Evolutionary conservation across 1,284 basidiomycete species (phyloP).

Genomic region (Ganoderma sinense): DNA sequence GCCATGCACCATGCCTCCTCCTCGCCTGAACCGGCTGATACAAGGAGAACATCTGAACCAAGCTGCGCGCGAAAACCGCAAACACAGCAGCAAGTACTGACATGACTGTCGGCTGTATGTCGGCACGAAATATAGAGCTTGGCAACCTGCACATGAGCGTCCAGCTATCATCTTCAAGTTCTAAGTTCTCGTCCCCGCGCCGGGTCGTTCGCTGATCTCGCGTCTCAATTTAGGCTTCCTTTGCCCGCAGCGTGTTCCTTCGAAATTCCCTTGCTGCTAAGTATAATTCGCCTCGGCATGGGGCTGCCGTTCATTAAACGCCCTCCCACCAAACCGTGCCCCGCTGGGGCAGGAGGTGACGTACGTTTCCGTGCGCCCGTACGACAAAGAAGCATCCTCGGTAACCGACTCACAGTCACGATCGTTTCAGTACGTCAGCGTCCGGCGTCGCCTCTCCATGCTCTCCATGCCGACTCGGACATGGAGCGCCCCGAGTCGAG

Average conservation of each 20-base stretch:
- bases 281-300: background rate
- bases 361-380: conserved; percentile 3
- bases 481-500: background rate
- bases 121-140: background rate
- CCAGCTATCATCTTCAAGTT: background rate
- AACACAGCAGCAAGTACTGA: background rate
- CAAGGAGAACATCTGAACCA: background rate
- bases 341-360: background rate
- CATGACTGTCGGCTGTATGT: background rate
- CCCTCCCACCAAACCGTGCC: background rate
- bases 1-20: background rate
- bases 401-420: background rate
- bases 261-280: background rate
- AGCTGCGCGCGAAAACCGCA: background rate
- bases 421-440: background rate
- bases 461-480: no score
- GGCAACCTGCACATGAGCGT: background rate
- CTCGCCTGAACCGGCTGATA: background rate
- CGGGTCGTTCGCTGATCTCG: background rate
- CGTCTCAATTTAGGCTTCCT: background rate
- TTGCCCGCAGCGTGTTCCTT: background rate
- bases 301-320: conserved; percentile 1
- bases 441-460: background rate
- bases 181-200: background rate
- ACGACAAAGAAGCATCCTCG: background rate